Evolutionary conservation across 2,329 filamentous ascomycete genomes (phyloP).

Genomic region (Monilinia fructicola): DNA sequence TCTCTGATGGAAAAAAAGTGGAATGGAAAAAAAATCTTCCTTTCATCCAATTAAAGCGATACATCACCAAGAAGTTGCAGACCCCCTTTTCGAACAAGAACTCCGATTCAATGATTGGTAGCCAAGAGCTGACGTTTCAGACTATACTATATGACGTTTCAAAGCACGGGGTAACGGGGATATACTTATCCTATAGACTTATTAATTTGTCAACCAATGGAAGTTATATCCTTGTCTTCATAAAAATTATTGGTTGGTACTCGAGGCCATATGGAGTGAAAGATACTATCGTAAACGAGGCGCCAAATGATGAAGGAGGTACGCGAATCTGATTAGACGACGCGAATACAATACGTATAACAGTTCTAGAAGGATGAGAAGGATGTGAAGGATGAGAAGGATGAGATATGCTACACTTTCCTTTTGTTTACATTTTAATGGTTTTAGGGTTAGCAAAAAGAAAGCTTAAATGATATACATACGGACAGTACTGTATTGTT

Average conservation of each 20-base stretch:
- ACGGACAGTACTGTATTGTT: no score
- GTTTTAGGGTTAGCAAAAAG: neutral
- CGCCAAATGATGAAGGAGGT: neutral
- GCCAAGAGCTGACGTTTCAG: slow-evolving; percentile 16
- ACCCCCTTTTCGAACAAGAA: neutral
- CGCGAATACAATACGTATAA: neutral
- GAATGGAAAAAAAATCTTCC: neutral
- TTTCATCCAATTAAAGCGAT: neutral
- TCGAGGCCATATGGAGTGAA: neutral
- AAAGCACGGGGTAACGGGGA: slow-evolving; percentile 3
- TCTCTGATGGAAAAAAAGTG: neutral
- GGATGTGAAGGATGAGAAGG: neutral
- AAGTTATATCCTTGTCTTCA: neutral
- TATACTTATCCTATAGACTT: neutral
- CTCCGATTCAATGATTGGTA: slow-evolving; percentile 6
- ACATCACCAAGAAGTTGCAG: neutral
- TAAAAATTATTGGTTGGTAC: slow-evolving; percentile 5
- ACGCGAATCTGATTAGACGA: neutral
- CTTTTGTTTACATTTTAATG: neutral
- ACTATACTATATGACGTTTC: slow-evolving; percentile 7
- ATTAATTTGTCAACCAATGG: slow-evolving; percentile 12
- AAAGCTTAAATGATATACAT: no score
- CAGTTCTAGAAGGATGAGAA: slow-evolving; percentile 3
- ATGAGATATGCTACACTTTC: neutral
- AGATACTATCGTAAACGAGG: neutral